Conservation (phyloP, 2,329 filamentous ascomycete genomes). For the Trichoderma harzianum region DNA sequence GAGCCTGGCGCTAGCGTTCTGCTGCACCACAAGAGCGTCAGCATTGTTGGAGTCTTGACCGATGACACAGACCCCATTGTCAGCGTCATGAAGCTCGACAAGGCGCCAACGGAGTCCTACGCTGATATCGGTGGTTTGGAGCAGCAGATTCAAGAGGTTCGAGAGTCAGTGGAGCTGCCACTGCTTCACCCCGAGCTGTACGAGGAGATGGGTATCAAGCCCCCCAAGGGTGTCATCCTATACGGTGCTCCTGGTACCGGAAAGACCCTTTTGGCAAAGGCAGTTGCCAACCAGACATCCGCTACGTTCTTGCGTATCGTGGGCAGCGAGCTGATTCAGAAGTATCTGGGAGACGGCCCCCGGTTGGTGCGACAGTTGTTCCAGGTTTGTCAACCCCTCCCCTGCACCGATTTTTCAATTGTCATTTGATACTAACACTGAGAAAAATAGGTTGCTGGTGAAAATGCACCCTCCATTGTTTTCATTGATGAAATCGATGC, state of each 20-base stretch:
- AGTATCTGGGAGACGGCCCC: slow-evolving; percentile 95
- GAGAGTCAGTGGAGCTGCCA: slow-evolving; percentile 94
- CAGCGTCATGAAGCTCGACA: slow-evolving; percentile 98
- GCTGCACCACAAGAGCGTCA: slow-evolving; percentile 95
- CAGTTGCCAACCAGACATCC: slow-evolving; percentile 97
- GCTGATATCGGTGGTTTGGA: slow-evolving; percentile 97
- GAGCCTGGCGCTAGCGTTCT: slow-evolving; percentile 95
- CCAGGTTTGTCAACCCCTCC: slow-evolving; percentile 52
- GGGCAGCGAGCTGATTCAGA: slow-evolving; percentile 95
- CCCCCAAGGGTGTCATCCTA: slow-evolving; percentile 97
- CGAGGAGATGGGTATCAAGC: slow-evolving; percentile 99
- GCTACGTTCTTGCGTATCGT: slow-evolving; percentile 97
- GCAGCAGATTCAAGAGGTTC: slow-evolving; percentile 92
- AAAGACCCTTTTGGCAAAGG: slow-evolving; percentile 93
- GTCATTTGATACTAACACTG: neutral
- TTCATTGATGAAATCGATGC: slow-evolving; percentile 99
- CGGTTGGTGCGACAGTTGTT: slow-evolving; percentile 93
- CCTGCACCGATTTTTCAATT: neutral
- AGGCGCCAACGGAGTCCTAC: slow-evolving; percentile 96
- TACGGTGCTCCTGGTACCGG: slow-evolving; percentile 96
- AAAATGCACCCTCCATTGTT: slow-evolving; percentile 94
- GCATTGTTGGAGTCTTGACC: slow-evolving; percentile 93
- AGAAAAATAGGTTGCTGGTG: slow-evolving; percentile 70
- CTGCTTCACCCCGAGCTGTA: slow-evolving; percentile 95
- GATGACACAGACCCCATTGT: slow-evolving; percentile 95